Evolutionary conservation across 202 grass and related monocot genomes (phyloP), one percentile per base, ranked within the genome.

Genomic region (Panicum hallii): DNA sequence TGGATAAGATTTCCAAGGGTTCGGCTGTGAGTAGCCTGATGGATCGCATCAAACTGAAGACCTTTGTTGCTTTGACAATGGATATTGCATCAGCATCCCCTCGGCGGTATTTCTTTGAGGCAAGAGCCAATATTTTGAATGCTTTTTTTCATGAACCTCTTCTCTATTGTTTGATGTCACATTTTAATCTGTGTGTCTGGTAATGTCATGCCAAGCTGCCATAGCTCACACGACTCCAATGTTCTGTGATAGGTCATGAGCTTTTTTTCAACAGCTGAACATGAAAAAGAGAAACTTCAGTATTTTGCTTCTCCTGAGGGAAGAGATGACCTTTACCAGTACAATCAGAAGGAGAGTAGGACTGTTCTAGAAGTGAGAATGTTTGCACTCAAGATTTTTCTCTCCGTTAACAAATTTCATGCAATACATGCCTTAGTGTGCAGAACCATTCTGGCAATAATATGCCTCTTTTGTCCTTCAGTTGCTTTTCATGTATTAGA

Each of bases 241-340:
- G 36, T 79, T 85, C 71, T 43, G 16, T 57, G 66, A 63, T 79
- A 95, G 96, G 88, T 99, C 20, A 94, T 99, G 93, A 95, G 91
- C 82, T 95, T 90, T 75, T 95, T 87, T 75, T 86, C 96, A 66
- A 62, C 75, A 74, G 91, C 79, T 48, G 93, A 94, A 86, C 91
- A 89, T 53, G 93, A 94, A 87, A 99, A 89, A 57, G 91, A 95
- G 83, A 99, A 58, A 77, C 91, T 99, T 76, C 91, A 94, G 76
- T 89, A 92, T 78, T 99, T 99, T 90, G 84, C 93, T 79, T 99
- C 96, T 88, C 96, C 96, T 70, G 96, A 99, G 83, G 96, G 96
- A 65, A 94, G 93, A 79, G 96, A 99, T 84, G 90, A 92, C 70
- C 76, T 99, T 84, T 92, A 99, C 72, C 74, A 82, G 70, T 95